Conservation (phyloP, 805 yeast species). For the Ascoidea rubescens region DNA sequence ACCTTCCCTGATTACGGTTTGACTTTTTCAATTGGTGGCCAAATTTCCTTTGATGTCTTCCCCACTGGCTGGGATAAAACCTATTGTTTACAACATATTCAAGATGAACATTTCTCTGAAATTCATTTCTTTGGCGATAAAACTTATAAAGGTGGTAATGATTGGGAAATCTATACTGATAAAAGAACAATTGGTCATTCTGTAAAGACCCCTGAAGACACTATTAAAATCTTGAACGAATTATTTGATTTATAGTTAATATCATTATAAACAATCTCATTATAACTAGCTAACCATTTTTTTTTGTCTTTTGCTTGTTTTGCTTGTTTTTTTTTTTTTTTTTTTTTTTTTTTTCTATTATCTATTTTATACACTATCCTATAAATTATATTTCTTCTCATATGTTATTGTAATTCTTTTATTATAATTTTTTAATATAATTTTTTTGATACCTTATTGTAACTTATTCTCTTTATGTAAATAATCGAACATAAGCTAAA, state of each 20-base stretch:
- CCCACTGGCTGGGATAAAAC: constrained; percentile 99
- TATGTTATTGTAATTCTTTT: no score
- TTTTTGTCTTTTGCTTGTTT: no score
- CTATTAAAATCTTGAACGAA: constrained; percentile 75
- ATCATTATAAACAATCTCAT: not conserved
- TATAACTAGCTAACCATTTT: no score
- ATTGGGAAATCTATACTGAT: constrained; percentile 90
- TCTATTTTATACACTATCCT: no score
- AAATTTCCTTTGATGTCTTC: constrained; percentile 97
- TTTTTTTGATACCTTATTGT: no score
- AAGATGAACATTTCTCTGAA: constrained; percentile 64
- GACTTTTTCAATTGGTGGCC: constrained; percentile 98
- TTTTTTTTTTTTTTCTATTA: no score
- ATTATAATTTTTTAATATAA: no score
- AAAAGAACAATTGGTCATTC: constrained; percentile 92
- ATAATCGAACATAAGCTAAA: constrained; percentile 77
- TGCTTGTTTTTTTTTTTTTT: no score
- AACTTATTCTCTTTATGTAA: constrained; percentile 26
- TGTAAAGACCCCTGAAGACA: constrained; percentile 80
- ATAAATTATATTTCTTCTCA: no score
- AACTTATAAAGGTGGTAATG: constrained; percentile 95
- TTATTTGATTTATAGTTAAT: constrained; percentile 27
- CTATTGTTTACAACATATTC: constrained; percentile 89
- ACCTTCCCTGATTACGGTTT: constrained; percentile 73
- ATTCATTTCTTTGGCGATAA: constrained; percentile 99